Evolutionary conservation across 2,329 filamentous ascomycete genomes (phyloP), one percentile per base, ranked within the genome.

Genomic region (Cladosporium oxysporum): DNA sequence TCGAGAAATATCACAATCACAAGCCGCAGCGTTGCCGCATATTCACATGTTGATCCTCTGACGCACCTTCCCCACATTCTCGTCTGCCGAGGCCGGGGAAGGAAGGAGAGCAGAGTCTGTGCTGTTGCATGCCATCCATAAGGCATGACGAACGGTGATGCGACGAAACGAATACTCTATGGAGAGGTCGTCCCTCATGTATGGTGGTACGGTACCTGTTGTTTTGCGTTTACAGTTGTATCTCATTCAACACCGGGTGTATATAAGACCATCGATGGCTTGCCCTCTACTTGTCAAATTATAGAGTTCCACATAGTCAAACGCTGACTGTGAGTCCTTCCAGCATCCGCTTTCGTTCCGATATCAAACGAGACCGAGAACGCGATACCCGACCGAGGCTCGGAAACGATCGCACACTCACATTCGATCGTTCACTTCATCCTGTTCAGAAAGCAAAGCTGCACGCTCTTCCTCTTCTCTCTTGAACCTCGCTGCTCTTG

Each of bases 1-100:
- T 33, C 10, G 52, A 55, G 52, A 55, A 55, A 53, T n/a, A 55
- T 29, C 52, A 55, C 52, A 55, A 55, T 29, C 52, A 55, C 52
- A 55, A 55, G 52, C 52, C 52, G 52, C 28, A 55, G 52, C 52
- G 28, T 18, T 29, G 28, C 28, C 52, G 33, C 28, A 35, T 23
- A 21, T 37, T 58, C 55, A 58, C 55, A 58, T 58, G 55, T 33
- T 33, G 55, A 58, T 58, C 55, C n/a, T 41, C 31, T 58, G 55
- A 58, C 55, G 55, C 33, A n/a, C 55, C 29, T 58, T 58, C 55
- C 55, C 55, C 55, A 58, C 55, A 58, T 28, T 58, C n/a, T 58
- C 2, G 8, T 41, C 55, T 58, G 55, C 52, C 52, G 52, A 55
- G 52, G 52, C 52, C 52, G 55, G 55, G 55, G 55, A 41, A 47